Conservation (phyloP, 2,329 filamentous ascomycete genomes). For the Thelonectria rubi region DNA sequence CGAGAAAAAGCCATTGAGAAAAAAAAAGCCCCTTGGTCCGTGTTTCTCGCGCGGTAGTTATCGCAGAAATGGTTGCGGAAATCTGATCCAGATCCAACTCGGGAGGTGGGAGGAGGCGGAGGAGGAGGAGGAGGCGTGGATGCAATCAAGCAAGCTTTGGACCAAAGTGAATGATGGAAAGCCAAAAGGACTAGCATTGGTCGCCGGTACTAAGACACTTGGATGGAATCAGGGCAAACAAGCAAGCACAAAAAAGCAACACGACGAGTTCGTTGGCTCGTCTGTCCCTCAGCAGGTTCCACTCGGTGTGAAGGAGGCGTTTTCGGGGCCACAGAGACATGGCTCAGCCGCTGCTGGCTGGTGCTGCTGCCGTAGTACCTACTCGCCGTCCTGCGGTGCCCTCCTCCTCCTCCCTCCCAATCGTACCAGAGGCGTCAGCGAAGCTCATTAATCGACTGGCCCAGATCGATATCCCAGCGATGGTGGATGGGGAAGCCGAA, state of each 20-base stretch:
- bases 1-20: background rate
- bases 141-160: background rate
- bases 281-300: background rate
- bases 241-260: background rate
- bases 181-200: background rate
- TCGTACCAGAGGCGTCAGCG: constrained; percentile 23
- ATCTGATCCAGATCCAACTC: background rate
- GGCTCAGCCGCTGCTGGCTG: constrained; percentile 3
- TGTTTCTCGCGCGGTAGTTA: background rate
- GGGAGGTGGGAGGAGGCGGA: background rate
- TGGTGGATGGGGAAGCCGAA: constrained; percentile 16
- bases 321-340: constrained; percentile 13
- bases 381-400: no score
- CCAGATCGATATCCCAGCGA: constrained; percentile 26
- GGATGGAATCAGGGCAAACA: background rate
- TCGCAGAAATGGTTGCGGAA: background rate
- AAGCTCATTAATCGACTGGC: constrained; percentile 26
- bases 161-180: background rate
- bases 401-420: background rate
- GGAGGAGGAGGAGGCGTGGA: background rate
- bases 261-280: background rate
- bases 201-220: background rate
- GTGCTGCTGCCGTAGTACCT: no score
- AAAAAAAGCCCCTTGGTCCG: constrained; percentile 9
- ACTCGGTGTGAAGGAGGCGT: background rate